Evolutionary conservation across 2,329 filamentous ascomycete genomes (phyloP).

Genomic region (Aspergillus transmontanensis): DNA sequence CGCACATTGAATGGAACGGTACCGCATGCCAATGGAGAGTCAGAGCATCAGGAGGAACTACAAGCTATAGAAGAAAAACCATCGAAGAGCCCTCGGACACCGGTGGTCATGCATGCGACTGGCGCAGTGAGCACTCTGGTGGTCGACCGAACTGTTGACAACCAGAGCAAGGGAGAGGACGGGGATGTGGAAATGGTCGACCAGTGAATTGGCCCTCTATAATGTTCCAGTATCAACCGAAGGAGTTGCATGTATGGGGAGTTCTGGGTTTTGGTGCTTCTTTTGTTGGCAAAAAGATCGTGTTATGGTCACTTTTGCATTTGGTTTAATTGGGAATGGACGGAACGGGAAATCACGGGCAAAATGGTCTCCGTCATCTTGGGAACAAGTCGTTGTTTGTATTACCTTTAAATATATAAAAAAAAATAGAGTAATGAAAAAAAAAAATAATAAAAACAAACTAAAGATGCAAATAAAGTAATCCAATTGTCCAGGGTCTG

Average conservation of each 20-base stretch:
- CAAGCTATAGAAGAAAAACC: slow-evolving; percentile 21
- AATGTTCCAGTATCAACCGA: slow-evolving; percentile 2
- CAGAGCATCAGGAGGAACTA: slow-evolving; percentile 18
- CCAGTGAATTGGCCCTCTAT: slow-evolving; percentile 9
- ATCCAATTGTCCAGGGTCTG: background rate
- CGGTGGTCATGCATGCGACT: slow-evolving; percentile 33
- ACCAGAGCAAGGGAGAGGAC: slow-evolving; percentile 41
- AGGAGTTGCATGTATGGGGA: slow-evolving; percentile 13
- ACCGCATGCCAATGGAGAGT: slow-evolving; percentile 28
- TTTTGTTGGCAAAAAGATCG: slow-evolving; percentile 10
- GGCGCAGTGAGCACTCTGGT: slow-evolving; percentile 57
- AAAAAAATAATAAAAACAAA: background rate
- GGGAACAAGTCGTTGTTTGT: background rate
- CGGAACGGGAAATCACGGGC: slow-evolving; percentile 16
- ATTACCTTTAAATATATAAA: background rate
- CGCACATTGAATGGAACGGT: slow-evolving; percentile 37
- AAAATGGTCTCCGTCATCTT: slow-evolving; percentile 1
- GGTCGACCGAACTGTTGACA: slow-evolving; percentile 56
- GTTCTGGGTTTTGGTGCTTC: slow-evolving; percentile 7
- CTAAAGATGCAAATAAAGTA: background rate
- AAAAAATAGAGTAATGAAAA: background rate
- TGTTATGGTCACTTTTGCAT: slow-evolving; percentile 3
- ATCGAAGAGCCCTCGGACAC: slow-evolving; percentile 34
- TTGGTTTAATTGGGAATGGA: slow-evolving; percentile 7
- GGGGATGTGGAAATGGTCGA: slow-evolving; percentile 64